Percentiles rank a stretch among this genome's conserved stretches.
phyloP scores from a whole-genome alignment of 176 grass and related monocot species.

The Paspalum vaginatum region DNA sequence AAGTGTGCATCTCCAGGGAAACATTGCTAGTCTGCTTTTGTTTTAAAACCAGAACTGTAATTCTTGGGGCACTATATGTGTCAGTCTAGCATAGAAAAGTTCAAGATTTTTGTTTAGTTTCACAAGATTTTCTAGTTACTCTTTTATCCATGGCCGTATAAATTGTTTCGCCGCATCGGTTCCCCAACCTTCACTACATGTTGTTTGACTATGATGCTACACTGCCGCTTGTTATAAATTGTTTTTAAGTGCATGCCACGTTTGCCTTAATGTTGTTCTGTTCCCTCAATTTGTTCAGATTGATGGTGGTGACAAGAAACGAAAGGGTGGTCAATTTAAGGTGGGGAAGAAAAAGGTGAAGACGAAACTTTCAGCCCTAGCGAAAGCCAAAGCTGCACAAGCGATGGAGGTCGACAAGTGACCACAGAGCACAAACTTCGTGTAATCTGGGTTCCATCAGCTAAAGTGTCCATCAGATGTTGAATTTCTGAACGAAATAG shows the following conservation, averaged over 20 bases:
- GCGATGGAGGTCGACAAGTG: slow-evolving; percentile 84
- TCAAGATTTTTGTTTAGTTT: not conserved
- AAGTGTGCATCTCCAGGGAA: not conserved
- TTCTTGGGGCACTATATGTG: not conserved
- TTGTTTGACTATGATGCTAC: not conserved
- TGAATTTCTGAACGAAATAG: slow-evolving; percentile 2
- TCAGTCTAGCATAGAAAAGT: not conserved
- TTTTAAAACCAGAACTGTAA: not conserved
- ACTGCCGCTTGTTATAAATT: not conserved
- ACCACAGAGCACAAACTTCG: not conserved
- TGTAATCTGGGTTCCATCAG: not conserved
- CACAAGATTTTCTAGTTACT: not conserved
- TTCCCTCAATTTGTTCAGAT: slow-evolving; percentile 43
- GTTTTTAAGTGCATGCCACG: not conserved
- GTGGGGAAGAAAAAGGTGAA: slow-evolving; percentile 88
- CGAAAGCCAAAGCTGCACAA: slow-evolving; percentile 76
- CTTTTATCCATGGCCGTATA: not conserved
- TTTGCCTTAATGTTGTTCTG: not conserved
- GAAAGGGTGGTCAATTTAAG: slow-evolving; percentile 65
- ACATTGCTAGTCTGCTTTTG: not conserved
- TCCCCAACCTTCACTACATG: not conserved
- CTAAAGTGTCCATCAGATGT: not conserved
- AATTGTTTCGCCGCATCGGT: not conserved
- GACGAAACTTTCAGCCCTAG: slow-evolving; percentile 72
- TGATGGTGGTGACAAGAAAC: slow-evolving; percentile 65